Evolutionary conservation across 1,284 basidiomycete species (phyloP).

Genomic region (Trichosporon inkin): DNA sequence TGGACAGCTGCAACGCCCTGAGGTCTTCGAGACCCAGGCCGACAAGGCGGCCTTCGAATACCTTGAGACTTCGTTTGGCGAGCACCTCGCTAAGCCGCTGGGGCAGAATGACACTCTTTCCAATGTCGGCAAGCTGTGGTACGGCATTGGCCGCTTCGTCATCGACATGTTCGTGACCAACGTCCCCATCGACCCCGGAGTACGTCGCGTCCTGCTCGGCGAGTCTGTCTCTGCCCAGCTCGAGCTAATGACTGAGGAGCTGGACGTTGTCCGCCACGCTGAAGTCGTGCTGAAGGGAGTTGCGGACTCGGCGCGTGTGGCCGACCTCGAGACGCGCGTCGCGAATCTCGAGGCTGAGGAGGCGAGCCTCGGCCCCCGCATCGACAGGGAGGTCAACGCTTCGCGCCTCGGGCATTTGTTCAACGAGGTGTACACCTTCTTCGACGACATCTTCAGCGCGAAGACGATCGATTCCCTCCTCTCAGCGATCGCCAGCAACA

Average conservation of each 20-base stretch:
- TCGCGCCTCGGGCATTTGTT: conserved; percentile 70
- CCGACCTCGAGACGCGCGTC: conserved; percentile 46
- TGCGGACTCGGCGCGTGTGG: conserved; percentile 55
- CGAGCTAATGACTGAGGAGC: conserved; percentile 55
- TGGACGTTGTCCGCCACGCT: conserved; percentile 58
- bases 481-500: conserved; percentile 23
- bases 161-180: conserved; percentile 71
- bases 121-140: conserved; percentile 55
- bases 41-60: conserved; percentile 14
- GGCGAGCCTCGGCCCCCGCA: conserved; percentile 35
- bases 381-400: conserved; percentile 54
- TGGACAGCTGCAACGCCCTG: background rate
- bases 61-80: conserved; percentile 16
- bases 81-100: conserved; percentile 12
- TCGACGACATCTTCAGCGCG: conserved; percentile 41
- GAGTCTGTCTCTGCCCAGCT: conserved; percentile 57
- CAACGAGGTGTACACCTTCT: conserved; percentile 72
- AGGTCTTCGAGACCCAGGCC: conserved; percentile 1
- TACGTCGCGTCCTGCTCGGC: conserved; percentile 59
- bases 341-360: conserved; percentile 29
- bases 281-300: conserved; percentile 65
- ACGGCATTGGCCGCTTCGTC: conserved; percentile 56
- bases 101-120: conserved; percentile 9
- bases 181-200: conserved; percentile 80
- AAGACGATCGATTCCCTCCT: conserved; percentile 40